These are phyloP conservation scores for Suillus subaureus DNA, from an alignment of 768 basidiomycete species.

Conservation along the genomic window DNA sequence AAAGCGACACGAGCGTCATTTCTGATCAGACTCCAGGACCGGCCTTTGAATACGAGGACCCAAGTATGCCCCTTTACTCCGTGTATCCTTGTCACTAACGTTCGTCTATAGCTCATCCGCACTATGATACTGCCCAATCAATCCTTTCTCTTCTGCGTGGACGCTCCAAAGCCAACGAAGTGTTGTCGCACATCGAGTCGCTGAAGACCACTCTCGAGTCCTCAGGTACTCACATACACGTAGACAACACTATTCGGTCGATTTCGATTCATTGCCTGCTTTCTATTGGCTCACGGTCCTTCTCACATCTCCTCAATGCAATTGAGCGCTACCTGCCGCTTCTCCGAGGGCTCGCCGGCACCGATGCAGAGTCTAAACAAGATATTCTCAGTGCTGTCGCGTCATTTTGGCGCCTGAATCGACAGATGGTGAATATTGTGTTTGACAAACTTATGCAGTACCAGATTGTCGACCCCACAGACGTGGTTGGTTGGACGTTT, in stretches of 20 bases:
- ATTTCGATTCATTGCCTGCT: slow-evolving; percentile 88
- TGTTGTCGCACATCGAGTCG: slow-evolving; percentile 71
- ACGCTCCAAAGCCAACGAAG: slow-evolving; percentile 78
- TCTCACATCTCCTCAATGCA: slow-evolving; percentile 97
- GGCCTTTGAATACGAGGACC: slow-evolving; percentile 81
- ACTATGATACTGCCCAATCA: slow-evolving; percentile 78
- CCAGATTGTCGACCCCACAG: slow-evolving; percentile 92
- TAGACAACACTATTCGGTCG: slow-evolving; percentile 69
- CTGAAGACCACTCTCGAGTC: slow-evolving; percentile 69
- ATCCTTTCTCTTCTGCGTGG: slow-evolving; percentile 82
- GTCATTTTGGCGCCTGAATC: slow-evolving; percentile 81
- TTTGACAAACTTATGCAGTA: slow-evolving; percentile 99
- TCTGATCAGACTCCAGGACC: slow-evolving; percentile 75
- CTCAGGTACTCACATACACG: slow-evolving; percentile 51
- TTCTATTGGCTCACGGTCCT: slow-evolving; percentile 90
- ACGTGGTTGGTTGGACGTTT: slow-evolving; percentile 89
- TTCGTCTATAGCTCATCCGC: slow-evolving; percentile 58
- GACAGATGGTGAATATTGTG: slow-evolving; percentile 89
- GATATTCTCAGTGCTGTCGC: slow-evolving; percentile 74
- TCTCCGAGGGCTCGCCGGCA: slow-evolving; percentile 61
- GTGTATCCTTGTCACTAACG: neutral
- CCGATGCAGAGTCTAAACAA: slow-evolving; percentile 59
- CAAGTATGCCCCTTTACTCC: slow-evolving; percentile 46
- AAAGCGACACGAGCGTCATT: slow-evolving; percentile 64
- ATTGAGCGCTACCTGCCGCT: slow-evolving; percentile 91